phyloP scores from a whole-genome alignment of 192 early-diverging fungal species.

The Spizellomyces punctatus region DNA sequence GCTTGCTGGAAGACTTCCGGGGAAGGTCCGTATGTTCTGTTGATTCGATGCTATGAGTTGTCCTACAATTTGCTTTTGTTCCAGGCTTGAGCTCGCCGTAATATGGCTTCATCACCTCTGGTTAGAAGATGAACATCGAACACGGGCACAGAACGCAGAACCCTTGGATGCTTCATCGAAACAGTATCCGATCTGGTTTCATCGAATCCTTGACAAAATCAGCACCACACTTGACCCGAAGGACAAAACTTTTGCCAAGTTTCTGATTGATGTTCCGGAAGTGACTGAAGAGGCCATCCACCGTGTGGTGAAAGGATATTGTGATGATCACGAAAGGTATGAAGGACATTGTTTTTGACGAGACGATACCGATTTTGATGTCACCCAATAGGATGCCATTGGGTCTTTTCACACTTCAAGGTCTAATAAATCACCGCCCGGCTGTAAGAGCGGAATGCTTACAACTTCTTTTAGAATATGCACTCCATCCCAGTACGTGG shows the following conservation, averaged over 20 bases:
- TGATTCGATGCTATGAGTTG: not conserved
- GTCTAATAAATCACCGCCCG: slow-evolving; percentile 59
- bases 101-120: slow-evolving; percentile 79
- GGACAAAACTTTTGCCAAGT: slow-evolving; percentile 71
- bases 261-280: slow-evolving; percentile 79
- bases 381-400: slow-evolving; percentile 45
- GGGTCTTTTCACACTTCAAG: slow-evolving; percentile 62
- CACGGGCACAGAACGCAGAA: not conserved
- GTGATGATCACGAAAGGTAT: slow-evolving; percentile 64
- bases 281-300: slow-evolving; percentile 62
- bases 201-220: slow-evolving; percentile 33
- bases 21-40: slow-evolving; percentile 46
- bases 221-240: slow-evolving; percentile 58
- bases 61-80: slow-evolving; percentile 5
- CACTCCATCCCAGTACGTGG: slow-evolving; percentile 48
- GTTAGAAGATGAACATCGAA: slow-evolving; percentile 35
- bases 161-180: not conserved
- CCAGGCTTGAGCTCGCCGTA: slow-evolving; percentile 66
- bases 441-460: slow-evolving; percentile 57
- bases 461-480: slow-evolving; percentile 57
- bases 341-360: slow-evolving; percentile 6
- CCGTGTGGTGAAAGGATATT: slow-evolving; percentile 59
- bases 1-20: slow-evolving; percentile 64
- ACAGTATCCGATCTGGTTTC: slow-evolving; percentile 26
- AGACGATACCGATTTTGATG: not conserved